phyloP scores from a whole-genome alignment of 768 basidiomycete genomes.

The Clavaria fumosa region DNA sequence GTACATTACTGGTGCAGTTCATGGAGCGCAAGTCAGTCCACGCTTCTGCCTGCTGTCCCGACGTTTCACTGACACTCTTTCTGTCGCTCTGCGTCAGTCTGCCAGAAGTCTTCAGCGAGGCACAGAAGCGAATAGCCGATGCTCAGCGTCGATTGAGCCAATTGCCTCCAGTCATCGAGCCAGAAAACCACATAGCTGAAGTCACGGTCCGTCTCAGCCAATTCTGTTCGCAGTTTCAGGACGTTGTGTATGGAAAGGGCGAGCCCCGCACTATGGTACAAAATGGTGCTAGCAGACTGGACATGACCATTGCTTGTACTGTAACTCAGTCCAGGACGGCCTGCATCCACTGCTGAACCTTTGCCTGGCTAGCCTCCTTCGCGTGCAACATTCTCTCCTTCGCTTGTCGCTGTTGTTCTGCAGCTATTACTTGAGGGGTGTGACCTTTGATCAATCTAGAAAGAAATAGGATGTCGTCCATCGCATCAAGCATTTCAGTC shows the following conservation, averaged over 20 bases:
- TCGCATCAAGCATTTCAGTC: conserved; percentile 6
- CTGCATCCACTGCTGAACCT: conserved; percentile 6
- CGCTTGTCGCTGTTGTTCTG: conserved; percentile 4
- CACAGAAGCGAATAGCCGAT: conserved; percentile 23
- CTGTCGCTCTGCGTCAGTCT: conserved; percentile 22
- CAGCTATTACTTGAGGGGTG: conserved; percentile 6
- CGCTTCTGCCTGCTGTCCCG: background rate
- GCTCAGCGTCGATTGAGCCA: conserved; percentile 19
- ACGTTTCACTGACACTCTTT: background rate
- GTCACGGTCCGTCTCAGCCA: conserved; percentile 27
- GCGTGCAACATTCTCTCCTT: conserved; percentile 4
- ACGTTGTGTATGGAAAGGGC: conserved; percentile 16
- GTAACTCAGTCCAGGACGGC: too few species aligned
- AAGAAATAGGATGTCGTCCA: conserved; percentile 6
- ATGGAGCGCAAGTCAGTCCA: conserved; percentile 36
- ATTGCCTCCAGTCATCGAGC: conserved; percentile 25
- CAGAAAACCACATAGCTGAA: conserved; percentile 30
- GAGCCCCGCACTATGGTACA: conserved; percentile 17
- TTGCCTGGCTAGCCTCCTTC: conserved; percentile 6
- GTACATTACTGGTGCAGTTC: conserved; percentile 32
- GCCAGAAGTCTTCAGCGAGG: conserved; percentile 26
- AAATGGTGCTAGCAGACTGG: too few species aligned
- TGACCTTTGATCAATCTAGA: conserved; percentile 8
- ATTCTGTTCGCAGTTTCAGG: conserved; percentile 24
- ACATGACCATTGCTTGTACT: too few species aligned